phyloP scores from a whole-genome alignment of 1,284 basidiomycete species.

The Moesziomyces sp. region DNA sequence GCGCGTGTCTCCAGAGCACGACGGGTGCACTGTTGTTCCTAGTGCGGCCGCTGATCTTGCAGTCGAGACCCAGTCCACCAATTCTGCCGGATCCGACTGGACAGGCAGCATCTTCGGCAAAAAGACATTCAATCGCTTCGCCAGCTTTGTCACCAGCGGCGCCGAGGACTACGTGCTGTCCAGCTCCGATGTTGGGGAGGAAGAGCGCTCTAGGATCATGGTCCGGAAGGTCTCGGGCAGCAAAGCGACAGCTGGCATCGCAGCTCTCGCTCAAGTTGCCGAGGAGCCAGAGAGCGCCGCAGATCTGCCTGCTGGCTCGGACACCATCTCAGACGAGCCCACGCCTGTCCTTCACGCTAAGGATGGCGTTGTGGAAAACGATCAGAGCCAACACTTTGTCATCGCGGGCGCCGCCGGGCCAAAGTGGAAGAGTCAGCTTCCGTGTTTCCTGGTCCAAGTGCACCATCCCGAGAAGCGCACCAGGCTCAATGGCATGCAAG shows the following conservation, averaged over 20 bases:
- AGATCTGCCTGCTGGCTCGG: neutral
- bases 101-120: conserved; percentile 74
- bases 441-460: conserved; percentile 78
- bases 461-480: conserved; percentile 81
- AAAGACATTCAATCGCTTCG: conserved; percentile 81
- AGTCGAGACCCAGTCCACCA: neutral
- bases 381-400: conserved; percentile 73
- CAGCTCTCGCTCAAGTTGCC: conserved; percentile 10
- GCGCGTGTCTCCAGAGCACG: neutral
- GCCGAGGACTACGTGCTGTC: conserved; percentile 74
- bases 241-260: conserved; percentile 1
- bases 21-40: neutral
- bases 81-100: conserved; percentile 23
- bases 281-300: conserved; percentile 17
- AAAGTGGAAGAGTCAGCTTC: conserved; percentile 78
- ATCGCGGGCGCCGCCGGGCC: conserved; percentile 74
- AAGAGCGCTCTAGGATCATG: conserved; percentile 24
- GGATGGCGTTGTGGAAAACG: neutral
- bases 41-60: neutral
- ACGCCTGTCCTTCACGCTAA: neutral
- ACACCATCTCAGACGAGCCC: neutral
- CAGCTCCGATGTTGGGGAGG: conserved; percentile 13
- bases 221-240: conserved; percentile 40
- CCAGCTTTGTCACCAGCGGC: conserved; percentile 83
- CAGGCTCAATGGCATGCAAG: conserved; percentile 73